Conservation (phyloP, 2,329 filamentous ascomycete species). For the Teratosphaeria destructans region DNA sequence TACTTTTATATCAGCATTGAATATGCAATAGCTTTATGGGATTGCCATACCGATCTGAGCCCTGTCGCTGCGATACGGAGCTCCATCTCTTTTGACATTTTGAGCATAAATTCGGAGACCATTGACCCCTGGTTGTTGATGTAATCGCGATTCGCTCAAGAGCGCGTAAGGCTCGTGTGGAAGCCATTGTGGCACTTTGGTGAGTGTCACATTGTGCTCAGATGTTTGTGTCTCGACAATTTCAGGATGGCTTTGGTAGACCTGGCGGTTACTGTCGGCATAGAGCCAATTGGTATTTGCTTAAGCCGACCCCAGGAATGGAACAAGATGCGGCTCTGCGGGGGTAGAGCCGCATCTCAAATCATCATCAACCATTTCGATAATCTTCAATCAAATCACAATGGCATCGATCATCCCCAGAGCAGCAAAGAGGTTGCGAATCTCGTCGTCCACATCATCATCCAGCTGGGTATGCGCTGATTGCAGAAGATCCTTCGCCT, state of each 20-base stretch:
- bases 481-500: slow-evolving; percentile 15
- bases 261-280: not conserved
- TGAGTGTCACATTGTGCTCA: not conserved
- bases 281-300: not conserved
- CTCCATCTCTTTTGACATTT: slow-evolving; percentile 36
- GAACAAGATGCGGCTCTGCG: not conserved
- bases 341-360: not conserved
- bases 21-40: not conserved
- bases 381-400: not conserved
- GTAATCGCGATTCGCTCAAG: not conserved
- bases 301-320: not conserved
- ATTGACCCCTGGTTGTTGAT: not conserved
- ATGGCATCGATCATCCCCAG: slow-evolving; percentile 7
- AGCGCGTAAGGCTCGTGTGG: slow-evolving; percentile 2
- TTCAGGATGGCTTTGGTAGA: not conserved
- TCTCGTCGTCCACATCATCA: slow-evolving; percentile 5
- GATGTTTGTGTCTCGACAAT: not conserved
- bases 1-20: slow-evolving; percentile 15
- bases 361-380: not conserved
- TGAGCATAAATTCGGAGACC: not conserved
- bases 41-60: slow-evolving; percentile 46
- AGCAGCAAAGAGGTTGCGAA: slow-evolving; percentile 20
- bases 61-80: slow-evolving; percentile 48
- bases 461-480: slow-evolving; percentile 11
- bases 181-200: not conserved